phyloP scores from a whole-genome alignment of 1,139 yeast species.

The Saccharomyces pastorianus region DNA sequence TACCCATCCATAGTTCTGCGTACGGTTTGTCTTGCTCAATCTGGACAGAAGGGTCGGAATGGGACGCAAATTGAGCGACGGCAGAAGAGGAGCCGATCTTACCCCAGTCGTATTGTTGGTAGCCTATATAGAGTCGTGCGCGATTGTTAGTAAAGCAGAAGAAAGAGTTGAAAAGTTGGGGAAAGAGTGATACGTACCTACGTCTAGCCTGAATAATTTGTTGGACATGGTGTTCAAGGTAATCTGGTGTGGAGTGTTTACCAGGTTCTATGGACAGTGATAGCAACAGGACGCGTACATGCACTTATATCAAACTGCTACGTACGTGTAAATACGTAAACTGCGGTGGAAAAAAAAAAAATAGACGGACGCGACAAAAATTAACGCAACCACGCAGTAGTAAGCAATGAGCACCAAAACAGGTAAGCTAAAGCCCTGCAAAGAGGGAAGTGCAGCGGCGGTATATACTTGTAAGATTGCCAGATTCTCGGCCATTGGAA shows the following conservation, averaged over 20 bases:
- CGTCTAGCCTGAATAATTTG: constrained; percentile 34
- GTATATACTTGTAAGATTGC: not conserved
- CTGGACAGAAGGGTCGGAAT: constrained; percentile 50
- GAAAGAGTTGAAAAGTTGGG: not conserved
- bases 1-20: constrained; percentile 98
- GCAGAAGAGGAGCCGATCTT: constrained; percentile 77
- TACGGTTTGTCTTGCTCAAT: constrained; percentile 72
- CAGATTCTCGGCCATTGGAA: not conserved
- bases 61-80: constrained; percentile 78
- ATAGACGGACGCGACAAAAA: not conserved
- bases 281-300: not conserved
- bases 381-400: not conserved
- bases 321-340: not conserved
- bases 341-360: not conserved
- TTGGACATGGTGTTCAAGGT: constrained; percentile 22
- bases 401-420: not conserved
- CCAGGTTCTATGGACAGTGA: not conserved
- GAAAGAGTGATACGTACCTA: constrained; percentile 25
- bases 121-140: constrained; percentile 34
- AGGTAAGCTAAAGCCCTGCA: not conserved
- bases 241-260: not conserved
- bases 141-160: constrained; percentile 4
- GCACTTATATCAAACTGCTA: not conserved
- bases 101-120: constrained; percentile 78
- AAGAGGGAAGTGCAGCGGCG: not conserved